Base-by-base conservation (phyloP, 345 rosid species). In the Brassica rapa region DNA sequence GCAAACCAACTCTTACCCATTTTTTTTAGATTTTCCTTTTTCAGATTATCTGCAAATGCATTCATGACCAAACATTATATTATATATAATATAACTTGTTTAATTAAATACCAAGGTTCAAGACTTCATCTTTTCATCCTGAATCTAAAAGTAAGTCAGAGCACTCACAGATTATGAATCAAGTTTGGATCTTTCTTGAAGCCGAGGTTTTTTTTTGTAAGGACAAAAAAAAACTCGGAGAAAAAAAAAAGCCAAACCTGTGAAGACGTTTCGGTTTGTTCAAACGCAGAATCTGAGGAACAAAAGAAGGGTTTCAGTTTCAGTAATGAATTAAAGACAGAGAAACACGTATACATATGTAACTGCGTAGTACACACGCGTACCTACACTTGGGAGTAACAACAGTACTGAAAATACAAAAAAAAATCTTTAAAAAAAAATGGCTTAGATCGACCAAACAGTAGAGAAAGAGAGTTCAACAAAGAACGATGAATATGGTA, bases 1-100 rank as follows among this genome's bases (percentile, higher is more conserved):
- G 88, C 82, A 68, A 94, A 94, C 98, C 98, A 94, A 70, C 73
- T 76, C 81, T 86, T 90, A 73, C 96, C 97, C 98, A 94, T 94
- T 63, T 78, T 78, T 63, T 77, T 19, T 21, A 35, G 15, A 27
- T 53, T 49, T 5, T 5, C 8, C 27, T 35, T 55, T 35, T 56
- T 15, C 30, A 46, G 39, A 79, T 15, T 15, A 16, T 39, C 83
- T 80, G 83, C 43, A 80, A 74, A 25, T 35, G 15, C 67, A 73
- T 72, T 53, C 41, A 41, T 30, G 56, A 46, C 8, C 23, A 24
- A 39, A 33, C 53, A 46, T 46, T 41, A 11, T 8, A 33, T 33
- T 4, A 8, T 41, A 41, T 15, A 33, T 35, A 35, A 15, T 14
- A 43, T 8, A 43, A 19, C 39, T 9, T 68, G 19, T 4, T 25